Evolutionary conservation across 257 asterid genomes (phyloP).

Genomic region (Ilex aquifolium): DNA sequence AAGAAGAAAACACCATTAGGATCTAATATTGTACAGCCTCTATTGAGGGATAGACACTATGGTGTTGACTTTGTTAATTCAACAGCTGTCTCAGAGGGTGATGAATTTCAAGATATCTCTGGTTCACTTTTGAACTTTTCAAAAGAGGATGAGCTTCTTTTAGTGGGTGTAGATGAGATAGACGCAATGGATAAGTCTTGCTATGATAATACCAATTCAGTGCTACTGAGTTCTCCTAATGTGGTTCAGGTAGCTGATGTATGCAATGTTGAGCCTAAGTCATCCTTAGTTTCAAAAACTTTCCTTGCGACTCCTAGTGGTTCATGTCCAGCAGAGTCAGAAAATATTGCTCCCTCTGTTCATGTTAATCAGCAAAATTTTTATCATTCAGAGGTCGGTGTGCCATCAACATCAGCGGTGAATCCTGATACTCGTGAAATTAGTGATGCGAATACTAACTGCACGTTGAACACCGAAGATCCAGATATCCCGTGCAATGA

Average conservation of each 20-base stretch:
- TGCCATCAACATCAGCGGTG: conserved; percentile 33
- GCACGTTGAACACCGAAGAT: conserved; percentile 81
- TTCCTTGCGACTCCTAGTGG: conserved; percentile 19
- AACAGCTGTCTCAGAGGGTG: conserved; percentile 33
- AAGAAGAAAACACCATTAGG: conserved; percentile 30
- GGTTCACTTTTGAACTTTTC: conserved; percentile 85
- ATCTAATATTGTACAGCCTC: conserved; percentile 20
- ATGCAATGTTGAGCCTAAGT: conserved; percentile 29
- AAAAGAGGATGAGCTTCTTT: conserved; percentile 61
- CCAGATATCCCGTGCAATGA: conserved; percentile 97
- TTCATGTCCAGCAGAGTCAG: conserved; percentile 28
- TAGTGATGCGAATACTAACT: conserved; percentile 39
- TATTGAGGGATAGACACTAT: conserved; percentile 15
- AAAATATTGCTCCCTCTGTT: conserved; percentile 22
- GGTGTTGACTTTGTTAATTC: conserved; percentile 14
- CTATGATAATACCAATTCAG: conserved; percentile 24
- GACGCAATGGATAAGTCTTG: conserved; percentile 28
- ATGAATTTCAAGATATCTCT: conserved; percentile 66
- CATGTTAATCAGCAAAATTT: conserved; percentile 26
- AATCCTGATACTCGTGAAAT: conserved; percentile 36
- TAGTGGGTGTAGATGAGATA: conserved; percentile 50
- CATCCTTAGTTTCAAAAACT: conserved; percentile 25
- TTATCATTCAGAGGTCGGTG: conserved; percentile 30
- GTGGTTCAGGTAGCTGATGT: conserved; percentile 27
- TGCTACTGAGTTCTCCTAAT: conserved; percentile 33